Percentiles rank a stretch among this genome's conserved stretches.
Conservation (phyloP, 352 stramenopile species). For the Hyaloperonospora brassicae region DNA sequence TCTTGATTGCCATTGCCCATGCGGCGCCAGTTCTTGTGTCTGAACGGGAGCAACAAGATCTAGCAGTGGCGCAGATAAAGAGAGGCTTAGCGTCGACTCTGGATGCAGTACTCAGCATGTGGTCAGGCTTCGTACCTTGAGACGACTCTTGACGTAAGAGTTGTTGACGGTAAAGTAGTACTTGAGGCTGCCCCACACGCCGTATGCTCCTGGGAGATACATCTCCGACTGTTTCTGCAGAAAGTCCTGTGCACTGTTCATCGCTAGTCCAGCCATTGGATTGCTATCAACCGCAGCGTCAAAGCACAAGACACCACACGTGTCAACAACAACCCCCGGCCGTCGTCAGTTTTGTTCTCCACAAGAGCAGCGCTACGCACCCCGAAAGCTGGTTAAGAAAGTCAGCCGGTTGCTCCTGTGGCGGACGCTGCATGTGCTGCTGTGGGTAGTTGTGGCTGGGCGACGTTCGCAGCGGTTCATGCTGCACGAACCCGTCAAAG, state of each 20-base stretch:
- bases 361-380: constrained; percentile 14
- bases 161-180: constrained; percentile 89
- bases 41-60: constrained; percentile 82
- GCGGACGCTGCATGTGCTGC: constrained; percentile 18
- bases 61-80: constrained; percentile 12
- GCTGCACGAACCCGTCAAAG: constrained; percentile 21
- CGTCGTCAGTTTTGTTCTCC: neutral
- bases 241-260: constrained; percentile 81
- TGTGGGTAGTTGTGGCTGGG: constrained; percentile 17
- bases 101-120: neutral
- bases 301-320: neutral
- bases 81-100: neutral
- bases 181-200: constrained; percentile 74
- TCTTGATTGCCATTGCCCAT: constrained; percentile 53
- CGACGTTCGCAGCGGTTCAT: constrained; percentile 19
- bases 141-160: constrained; percentile 79
- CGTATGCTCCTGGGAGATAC: constrained; percentile 73
- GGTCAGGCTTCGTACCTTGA: constrained; percentile 45
- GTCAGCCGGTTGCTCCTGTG: constrained; percentile 34
- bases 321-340: constrained; percentile 1
- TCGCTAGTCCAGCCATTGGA: constrained; percentile 75
- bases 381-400: constrained; percentile 74
- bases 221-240: constrained; percentile 75
- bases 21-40: constrained; percentile 82
- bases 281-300: constrained; percentile 41